phyloP scores from a whole-genome alignment of 2,329 filamentous ascomycete species.

The Exserohilum turcica region DNA sequence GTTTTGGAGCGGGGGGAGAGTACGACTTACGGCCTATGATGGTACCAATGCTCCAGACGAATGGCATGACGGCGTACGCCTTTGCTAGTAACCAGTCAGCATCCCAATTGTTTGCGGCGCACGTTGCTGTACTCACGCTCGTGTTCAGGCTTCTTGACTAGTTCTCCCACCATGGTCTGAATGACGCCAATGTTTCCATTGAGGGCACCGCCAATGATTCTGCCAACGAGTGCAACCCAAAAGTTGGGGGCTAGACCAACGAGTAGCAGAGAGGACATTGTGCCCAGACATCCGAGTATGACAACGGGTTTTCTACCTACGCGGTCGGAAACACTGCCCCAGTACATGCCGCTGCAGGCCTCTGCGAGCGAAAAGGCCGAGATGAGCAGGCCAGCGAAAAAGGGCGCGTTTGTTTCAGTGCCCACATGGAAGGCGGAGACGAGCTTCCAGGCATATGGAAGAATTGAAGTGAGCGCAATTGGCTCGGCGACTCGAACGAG shows the following conservation, averaged over 20 bases:
- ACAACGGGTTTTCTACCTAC: constrained; percentile 50
- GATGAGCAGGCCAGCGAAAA: constrained; percentile 85
- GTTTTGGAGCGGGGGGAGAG: neutral
- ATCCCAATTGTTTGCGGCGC: constrained; percentile 5
- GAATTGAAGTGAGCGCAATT: constrained; percentile 91
- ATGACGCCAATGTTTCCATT: constrained; percentile 84
- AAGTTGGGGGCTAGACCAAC: constrained; percentile 84
- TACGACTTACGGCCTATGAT: constrained; percentile 69
- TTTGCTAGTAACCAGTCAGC: constrained; percentile 76
- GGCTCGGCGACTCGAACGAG: constrained; percentile 92
- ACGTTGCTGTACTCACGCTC: constrained; percentile 66
- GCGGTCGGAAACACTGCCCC: constrained; percentile 48
- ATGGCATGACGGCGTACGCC: constrained; percentile 90
- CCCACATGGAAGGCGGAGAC: constrained; percentile 46
- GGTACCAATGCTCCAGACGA: constrained; percentile 82
- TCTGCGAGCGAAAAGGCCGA: constrained; percentile 91
- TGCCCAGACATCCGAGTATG: constrained; percentile 67
- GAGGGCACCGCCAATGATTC: constrained; percentile 77
- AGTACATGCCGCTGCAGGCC: constrained; percentile 76
- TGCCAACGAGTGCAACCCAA: constrained; percentile 78
- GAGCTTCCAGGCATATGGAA: constrained; percentile 68
- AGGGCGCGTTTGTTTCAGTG: constrained; percentile 63
- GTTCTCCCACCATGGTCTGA: constrained; percentile 87
- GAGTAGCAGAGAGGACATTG: constrained; percentile 79
- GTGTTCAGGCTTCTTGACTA: constrained; percentile 82